phyloP scores from a whole-genome alignment of 768 basidiomycete genomes.

The Hericium alpestre region DNA sequence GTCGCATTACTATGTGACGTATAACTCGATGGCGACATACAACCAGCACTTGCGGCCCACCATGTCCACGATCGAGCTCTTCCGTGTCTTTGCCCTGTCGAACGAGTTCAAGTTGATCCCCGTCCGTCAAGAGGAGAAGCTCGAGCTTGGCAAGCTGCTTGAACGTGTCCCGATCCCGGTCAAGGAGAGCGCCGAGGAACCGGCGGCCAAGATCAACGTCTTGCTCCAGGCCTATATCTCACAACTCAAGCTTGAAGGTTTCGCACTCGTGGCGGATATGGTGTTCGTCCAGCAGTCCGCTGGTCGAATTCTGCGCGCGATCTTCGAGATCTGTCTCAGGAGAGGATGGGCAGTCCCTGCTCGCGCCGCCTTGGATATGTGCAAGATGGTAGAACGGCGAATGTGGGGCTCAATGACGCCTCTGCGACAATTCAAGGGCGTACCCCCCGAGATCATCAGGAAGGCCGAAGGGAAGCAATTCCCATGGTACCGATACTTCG shows the following conservation, averaged over 20 bases:
- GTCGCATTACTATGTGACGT: slow-evolving; percentile 90
- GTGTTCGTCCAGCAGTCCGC: slow-evolving; percentile 97
- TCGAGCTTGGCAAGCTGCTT: slow-evolving; percentile 80
- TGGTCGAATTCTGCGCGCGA: slow-evolving; percentile 89
- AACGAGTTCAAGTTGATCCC: slow-evolving; percentile 93
- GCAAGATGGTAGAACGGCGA: slow-evolving; percentile 89
- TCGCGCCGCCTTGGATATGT: slow-evolving; percentile 81
- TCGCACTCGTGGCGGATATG: slow-evolving; percentile 83
- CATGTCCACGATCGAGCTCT: slow-evolving; percentile 84
- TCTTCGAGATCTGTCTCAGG: slow-evolving; percentile 96
- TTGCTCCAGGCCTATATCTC: slow-evolving; percentile 92
- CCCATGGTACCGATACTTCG: slow-evolving; percentile 97
- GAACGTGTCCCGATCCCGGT: slow-evolving; percentile 96
- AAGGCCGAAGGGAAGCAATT: slow-evolving; percentile 98
- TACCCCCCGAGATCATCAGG: slow-evolving; percentile 73
- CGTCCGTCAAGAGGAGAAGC: slow-evolving; percentile 81
- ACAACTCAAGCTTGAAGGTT: slow-evolving; percentile 86
- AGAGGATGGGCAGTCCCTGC: slow-evolving; percentile 97
- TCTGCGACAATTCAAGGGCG: slow-evolving; percentile 87
- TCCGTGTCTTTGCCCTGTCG: slow-evolving; percentile 89
- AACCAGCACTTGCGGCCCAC: slow-evolving; percentile 85
- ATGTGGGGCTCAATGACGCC: slow-evolving; percentile 99
- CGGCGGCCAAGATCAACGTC: slow-evolving; percentile 95
- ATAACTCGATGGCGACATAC: slow-evolving; percentile 93
- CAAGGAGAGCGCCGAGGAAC: slow-evolving; percentile 93